phyloP scores from a whole-genome alignment of 139 green algal species.

The Trebouxia sp. region DNA sequence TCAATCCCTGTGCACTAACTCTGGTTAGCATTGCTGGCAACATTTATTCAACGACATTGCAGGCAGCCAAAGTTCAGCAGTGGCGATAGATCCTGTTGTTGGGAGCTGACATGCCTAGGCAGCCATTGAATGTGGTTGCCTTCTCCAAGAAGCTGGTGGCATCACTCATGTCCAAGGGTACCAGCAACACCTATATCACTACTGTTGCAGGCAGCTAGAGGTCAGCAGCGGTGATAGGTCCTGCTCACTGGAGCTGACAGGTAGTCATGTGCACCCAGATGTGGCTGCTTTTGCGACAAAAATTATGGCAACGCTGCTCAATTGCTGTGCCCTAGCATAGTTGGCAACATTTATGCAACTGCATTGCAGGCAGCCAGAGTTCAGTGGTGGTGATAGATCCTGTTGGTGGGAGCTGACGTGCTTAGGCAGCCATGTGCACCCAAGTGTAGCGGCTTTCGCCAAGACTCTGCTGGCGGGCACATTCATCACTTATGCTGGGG shows the following conservation, averaged over 20 bases:
- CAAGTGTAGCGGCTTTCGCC: slow-evolving; percentile 86
- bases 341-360: too few species aligned
- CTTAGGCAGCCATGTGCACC: slow-evolving; percentile 86
- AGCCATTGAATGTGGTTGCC: slow-evolving; percentile 81
- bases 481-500: slow-evolving; percentile 79
- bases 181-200: too few species aligned
- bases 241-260: too few species aligned
- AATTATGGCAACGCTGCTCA: too few species aligned
- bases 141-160: slow-evolving; percentile 86
- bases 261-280: too few species aligned
- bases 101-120: slow-evolving; percentile 86
- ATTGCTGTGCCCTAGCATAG: too few species aligned
- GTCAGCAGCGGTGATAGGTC: too few species aligned
- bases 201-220: slow-evolving; percentile 66
- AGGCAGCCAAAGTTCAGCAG: slow-evolving; percentile 76
- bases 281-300: too few species aligned
- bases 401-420: slow-evolving; percentile 91
- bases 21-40: too few species aligned
- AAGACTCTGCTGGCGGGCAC: slow-evolving; percentile 80
- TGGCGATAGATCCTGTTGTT: slow-evolving; percentile 81
- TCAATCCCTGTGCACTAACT: too few species aligned
- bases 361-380: slow-evolving; percentile 71
- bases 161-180: slow-evolving; percentile 86
- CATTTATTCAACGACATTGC: not conserved
- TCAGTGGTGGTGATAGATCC: slow-evolving; percentile 65